Evolutionary conservation across 1,284 basidiomycete genomes (phyloP), one percentile per base, ranked within the genome.

Genomic region (Apiotrichum sp.): DNA sequence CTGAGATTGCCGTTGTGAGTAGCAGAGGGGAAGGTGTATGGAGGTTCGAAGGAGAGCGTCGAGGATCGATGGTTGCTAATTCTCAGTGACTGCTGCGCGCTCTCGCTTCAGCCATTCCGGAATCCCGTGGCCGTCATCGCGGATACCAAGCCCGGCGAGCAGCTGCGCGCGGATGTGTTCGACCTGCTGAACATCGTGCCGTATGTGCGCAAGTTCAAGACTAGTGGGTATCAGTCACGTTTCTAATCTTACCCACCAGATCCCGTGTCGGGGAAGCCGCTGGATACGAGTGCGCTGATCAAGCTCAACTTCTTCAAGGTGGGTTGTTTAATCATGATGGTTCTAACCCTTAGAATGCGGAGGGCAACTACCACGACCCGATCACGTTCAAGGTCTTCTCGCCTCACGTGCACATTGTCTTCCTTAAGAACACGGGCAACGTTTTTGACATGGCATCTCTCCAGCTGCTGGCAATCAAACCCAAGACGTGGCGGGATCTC

Each of bases 371-470:
- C 16, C 86, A 92, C 70, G 91, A 95, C 71, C 91, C 91, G 1
- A 91, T 95, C 48, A 89, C 89, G 2, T 93, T 93, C 81, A 93
- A 93, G 70, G 86, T 88, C 0, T 92, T 95, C 79, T 90, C 82
- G 65, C 86, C 91, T 59, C 90, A 93, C 68, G 90, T 90, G 1
- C 88, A 93, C 72, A 87, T 95, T 52, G 88, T 93, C 45, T 89
- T 89, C 50, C 84, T 95, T 62, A 86, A 87, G 32, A 88, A 84
- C 3, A 93, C 91, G 68, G 73, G 74, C 56, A 79, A 77, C 67
- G 79, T 79, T 34, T 81, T 81, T 61, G 80, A 79, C 62, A 78
- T 80, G 72, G 78, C 65, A 52, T 76, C 62, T 47, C 73, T 65
- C 57, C 78, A 58, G 55, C 71, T 80, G 22, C 69, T 83, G 41